Percentiles rank a stretch among this genome's conserved stretches.
Evolutionary conservation across 2,329 filamentous ascomycete genomes (phyloP).

Genomic region (Leptographium procerum): DNA sequence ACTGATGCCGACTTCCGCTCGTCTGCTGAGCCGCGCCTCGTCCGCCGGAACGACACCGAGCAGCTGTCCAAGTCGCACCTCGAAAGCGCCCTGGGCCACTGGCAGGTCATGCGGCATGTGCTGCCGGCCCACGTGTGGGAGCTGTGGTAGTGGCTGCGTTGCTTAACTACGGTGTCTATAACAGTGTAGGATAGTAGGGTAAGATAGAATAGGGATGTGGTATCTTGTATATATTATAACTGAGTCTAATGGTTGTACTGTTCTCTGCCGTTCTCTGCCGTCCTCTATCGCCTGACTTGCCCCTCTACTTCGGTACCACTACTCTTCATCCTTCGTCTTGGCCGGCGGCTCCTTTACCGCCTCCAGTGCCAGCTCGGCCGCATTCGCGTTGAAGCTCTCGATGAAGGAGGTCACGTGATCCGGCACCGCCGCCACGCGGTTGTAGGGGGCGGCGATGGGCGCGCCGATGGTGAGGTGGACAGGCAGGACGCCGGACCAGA

Average conservation of each 20-base stretch:
- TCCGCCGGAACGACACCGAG: constrained; percentile 52
- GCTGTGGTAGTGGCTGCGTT: constrained; percentile 52
- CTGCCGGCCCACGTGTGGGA: constrained; percentile 74
- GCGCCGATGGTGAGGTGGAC: constrained; percentile 52
- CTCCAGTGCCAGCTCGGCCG: constrained; percentile 14
- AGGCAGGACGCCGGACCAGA: constrained; percentile 50
- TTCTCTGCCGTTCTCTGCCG: not conserved
- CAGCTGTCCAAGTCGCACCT: constrained; percentile 62
- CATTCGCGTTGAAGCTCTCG: constrained; percentile 23
- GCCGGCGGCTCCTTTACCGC: constrained; percentile 13
- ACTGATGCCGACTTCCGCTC: constrained; percentile 36
- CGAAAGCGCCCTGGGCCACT: constrained; percentile 71
- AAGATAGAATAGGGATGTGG: not conserved
- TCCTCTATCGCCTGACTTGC: not conserved
- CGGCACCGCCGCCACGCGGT: constrained; percentile 47
- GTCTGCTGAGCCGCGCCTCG: constrained; percentile 34
- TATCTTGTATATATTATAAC: not conserved
- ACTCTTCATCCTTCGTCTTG: constrained; percentile 12
- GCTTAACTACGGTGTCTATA: too few relatives aligned
- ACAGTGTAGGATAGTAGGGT: too few relatives aligned
- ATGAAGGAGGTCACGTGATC: constrained; percentile 42
- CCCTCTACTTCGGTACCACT: not conserved
- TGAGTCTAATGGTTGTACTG: too few relatives aligned
- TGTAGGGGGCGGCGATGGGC: constrained; percentile 49
- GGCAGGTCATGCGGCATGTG: constrained; percentile 81